Evolutionary conservation across 1,284 basidiomycete species (phyloP), one percentile per base, ranked within the genome.

Genomic region (Pulveroboletus sp.): DNA sequence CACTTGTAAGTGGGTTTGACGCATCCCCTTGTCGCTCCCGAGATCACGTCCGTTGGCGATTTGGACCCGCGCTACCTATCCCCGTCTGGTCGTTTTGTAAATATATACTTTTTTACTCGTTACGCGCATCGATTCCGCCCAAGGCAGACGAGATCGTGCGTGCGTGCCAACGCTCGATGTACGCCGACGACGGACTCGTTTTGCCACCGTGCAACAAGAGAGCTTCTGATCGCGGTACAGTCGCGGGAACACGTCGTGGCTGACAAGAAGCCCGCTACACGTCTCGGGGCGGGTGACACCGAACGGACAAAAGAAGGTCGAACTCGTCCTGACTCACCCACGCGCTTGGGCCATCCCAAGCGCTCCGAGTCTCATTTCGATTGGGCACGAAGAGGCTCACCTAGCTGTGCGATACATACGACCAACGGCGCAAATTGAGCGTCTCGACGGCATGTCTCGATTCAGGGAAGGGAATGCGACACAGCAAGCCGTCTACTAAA

Each of bases 1-100:
- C 48, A 43, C 17, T 56, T n/a, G n/a, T n/a, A n/a, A n/a, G 40
- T n/a, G 14, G 18, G 36, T 38, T 26, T 35, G 43, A 56, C 55
- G 43, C 54, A 31, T 43, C 44, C 38, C 51, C 40, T 54, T 38
- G 64, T 70, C 58, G 65, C 64, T 71, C 66, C 66, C 65, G 70
- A 69, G 60, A 69, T 64, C 59, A 54, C 53, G 46, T 63, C 43
- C 52, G 35, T 53, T n/a, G 35, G 43, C 50, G 53, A 61, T 52
- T 54, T 44, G 43, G 49, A 40, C 43, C 40, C 29, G 26, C 43
- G 29, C 36, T 54, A 18, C 46, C 48, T 65, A 69, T 56, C 62
- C 56, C 62, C 66, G 57, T 56, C 47, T 15, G 47, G 46, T 43
- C 42, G 43, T 52, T 60, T 55, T 52, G 56, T 45, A 53, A 62